A percentile compares a stretch with the other conserved stretches of the same genome.
phyloP scores from a whole-genome alignment of 331 rosid species.

The Acacia concinna region DNA sequence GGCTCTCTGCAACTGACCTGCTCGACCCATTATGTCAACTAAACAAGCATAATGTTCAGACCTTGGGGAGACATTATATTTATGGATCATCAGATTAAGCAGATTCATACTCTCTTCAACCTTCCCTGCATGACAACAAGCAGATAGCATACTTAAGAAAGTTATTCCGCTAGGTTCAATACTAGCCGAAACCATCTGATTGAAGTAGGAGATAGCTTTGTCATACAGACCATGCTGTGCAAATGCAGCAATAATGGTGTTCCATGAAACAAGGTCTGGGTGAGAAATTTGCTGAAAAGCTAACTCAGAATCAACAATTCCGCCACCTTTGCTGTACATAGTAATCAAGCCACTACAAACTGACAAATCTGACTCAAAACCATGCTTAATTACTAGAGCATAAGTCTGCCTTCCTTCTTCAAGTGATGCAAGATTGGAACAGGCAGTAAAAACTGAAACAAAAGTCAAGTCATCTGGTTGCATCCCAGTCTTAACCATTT shows the following conservation, averaged over 20 bases:
- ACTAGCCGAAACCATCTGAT: conserved; percentile 29
- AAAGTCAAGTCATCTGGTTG: conserved; percentile 53
- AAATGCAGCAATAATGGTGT: conserved; percentile 56
- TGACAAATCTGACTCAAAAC: conserved; percentile 42
- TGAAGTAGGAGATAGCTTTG: conserved; percentile 45
- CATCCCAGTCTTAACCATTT: conserved; percentile 45
- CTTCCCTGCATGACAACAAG: conserved; percentile 54
- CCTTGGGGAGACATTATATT: conserved; percentile 43
- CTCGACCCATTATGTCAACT: conserved; percentile 47
- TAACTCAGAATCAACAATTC: conserved; percentile 39
- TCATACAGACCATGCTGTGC: conserved; percentile 56
- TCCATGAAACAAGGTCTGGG: conserved; percentile 59
- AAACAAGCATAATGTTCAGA: conserved; percentile 57
- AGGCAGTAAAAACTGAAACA: conserved; percentile 53
- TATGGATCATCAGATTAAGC: conserved; percentile 41
- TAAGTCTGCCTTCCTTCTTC: conserved; percentile 48
- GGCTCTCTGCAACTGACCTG: conserved; percentile 50
- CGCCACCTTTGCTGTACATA: conserved; percentile 60
- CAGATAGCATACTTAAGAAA: conserved; percentile 49
- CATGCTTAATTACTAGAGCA: conserved; percentile 43
- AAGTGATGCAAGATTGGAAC: conserved; percentile 52
- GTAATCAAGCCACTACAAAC: conserved; percentile 54
- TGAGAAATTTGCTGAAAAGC: conserved; percentile 42
- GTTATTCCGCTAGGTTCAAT: conserved; percentile 52
- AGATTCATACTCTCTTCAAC: conserved; percentile 46